Conservation (phyloP, 352 stramenopile species). For the Phytophthora megakarya region DNA sequence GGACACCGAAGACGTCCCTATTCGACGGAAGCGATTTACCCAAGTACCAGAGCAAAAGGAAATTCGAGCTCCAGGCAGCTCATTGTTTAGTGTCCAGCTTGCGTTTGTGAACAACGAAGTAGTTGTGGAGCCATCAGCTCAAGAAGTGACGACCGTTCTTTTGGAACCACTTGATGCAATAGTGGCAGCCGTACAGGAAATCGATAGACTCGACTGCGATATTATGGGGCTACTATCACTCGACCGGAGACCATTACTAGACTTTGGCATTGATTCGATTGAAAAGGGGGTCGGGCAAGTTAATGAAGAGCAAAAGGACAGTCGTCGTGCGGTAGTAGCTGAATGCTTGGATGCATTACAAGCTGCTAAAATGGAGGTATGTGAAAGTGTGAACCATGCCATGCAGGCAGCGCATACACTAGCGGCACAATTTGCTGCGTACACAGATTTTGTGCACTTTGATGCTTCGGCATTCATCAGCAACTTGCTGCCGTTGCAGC, state of each 20-base stretch:
- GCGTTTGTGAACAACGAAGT: slow-evolving; percentile 53
- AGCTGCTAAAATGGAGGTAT: slow-evolving; percentile 59
- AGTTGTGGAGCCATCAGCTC: slow-evolving; percentile 58
- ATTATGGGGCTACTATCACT: slow-evolving; percentile 90
- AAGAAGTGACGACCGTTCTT: slow-evolving; percentile 81
- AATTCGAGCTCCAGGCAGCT: slow-evolving; percentile 51
- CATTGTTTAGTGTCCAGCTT: slow-evolving; percentile 88
- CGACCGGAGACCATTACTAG: slow-evolving; percentile 55
- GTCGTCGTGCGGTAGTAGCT: slow-evolving; percentile 40
- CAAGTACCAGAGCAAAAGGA: slow-evolving; percentile 27
- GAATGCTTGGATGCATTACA: slow-evolving; percentile 56
- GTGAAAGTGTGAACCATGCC: slow-evolving; percentile 54
- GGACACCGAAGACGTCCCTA: slow-evolving; percentile 15
- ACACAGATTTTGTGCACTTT: slow-evolving; percentile 83
- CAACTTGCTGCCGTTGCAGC: slow-evolving; percentile 50
- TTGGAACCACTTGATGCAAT: slow-evolving; percentile 83
- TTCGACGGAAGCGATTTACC: slow-evolving; percentile 7
- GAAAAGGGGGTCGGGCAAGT: background rate
- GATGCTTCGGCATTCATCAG: slow-evolving; percentile 78
- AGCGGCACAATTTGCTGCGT: slow-evolving; percentile 73
- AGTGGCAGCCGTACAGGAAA: slow-evolving; percentile 70
- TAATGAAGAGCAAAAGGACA: slow-evolving; percentile 10
- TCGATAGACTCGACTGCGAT: slow-evolving; percentile 89
- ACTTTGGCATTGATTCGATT: slow-evolving; percentile 45
- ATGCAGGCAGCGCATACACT: slow-evolving; percentile 75